phyloP scores from a whole-genome alignment of 192 early-diverging fungal species.

The Tieghemiomyces parasiticus region DNA sequence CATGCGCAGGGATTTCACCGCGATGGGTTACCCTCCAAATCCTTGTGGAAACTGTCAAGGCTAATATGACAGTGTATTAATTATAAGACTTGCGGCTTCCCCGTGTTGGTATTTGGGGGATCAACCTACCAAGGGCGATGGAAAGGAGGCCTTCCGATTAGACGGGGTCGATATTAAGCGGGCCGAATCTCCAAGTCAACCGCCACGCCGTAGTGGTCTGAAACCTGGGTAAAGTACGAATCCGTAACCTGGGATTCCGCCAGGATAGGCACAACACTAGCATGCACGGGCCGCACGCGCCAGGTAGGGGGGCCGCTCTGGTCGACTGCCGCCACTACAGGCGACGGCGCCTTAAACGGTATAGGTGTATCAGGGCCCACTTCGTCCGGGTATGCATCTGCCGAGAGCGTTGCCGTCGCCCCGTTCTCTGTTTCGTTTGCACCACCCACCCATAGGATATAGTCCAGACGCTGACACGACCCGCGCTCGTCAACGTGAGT shows the following conservation, averaged over 20 bases:
- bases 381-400: not conserved
- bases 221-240: constrained; percentile 26
- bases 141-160: too few species aligned
- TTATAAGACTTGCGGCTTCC: too few species aligned
- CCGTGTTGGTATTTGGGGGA: too few species aligned
- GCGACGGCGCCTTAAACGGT: too few species aligned
- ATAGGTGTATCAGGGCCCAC: not conserved
- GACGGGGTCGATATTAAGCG: too few species aligned
- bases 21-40: too few species aligned
- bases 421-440: too few species aligned
- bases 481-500: constrained; percentile 32
- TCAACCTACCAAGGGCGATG: too few species aligned
- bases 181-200: constrained; percentile 16
- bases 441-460: constrained; percentile 24
- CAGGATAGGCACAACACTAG: not conserved
- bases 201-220: constrained; percentile 33
- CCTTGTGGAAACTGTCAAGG: too few species aligned
- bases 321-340: not conserved
- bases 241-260: not conserved
- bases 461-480: constrained; percentile 32
- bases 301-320: not conserved
- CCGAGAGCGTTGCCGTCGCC: not conserved
- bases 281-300: not conserved
- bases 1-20: too few species aligned
- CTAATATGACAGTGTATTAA: too few species aligned